Conservation (phyloP, 768 basidiomycete genomes). For the Tephrocybe sp. region DNA sequence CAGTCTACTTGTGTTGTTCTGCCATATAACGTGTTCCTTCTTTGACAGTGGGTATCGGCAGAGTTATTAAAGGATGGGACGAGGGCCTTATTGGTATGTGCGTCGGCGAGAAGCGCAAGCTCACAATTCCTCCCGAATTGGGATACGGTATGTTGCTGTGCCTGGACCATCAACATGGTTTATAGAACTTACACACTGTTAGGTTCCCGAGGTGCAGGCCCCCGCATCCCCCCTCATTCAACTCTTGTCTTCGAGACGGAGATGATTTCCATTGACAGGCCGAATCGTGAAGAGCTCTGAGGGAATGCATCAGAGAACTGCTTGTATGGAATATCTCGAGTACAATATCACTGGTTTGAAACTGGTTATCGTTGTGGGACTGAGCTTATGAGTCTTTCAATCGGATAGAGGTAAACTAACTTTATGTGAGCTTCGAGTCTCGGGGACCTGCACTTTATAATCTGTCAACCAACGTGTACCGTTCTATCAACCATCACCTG, state of each 20-base stretch:
- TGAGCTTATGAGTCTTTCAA: background rate
- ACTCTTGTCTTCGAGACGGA: constrained; percentile 88
- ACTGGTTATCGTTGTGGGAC: background rate
- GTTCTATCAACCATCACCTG: too few species aligned
- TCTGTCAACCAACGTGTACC: too few species aligned
- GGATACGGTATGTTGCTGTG: constrained; percentile 70
- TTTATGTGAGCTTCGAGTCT: too few species aligned
- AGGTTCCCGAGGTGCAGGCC: constrained; percentile 77
- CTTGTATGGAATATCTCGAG: constrained; percentile 1
- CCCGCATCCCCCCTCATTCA: constrained; percentile 64
- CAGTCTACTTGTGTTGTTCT: background rate
- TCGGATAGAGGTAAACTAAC: too few species aligned
- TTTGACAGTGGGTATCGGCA: constrained; percentile 65
- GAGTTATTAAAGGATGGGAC: constrained; percentile 88
- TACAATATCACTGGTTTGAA: background rate
- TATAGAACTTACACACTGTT: background rate
- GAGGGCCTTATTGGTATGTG: constrained; percentile 84
- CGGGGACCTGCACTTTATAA: too few species aligned
- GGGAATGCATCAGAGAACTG: background rate
- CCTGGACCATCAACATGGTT: background rate
- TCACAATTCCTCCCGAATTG: constrained; percentile 78
- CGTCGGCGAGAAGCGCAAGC: constrained; percentile 79
- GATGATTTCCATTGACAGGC: constrained; percentile 56
- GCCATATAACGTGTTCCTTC: background rate
- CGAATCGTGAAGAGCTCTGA: constrained; percentile 3